Evolutionary conservation across 2,329 filamentous ascomycete species (phyloP), one percentile per base, ranked within the genome.

Genomic region (Penicillium sp.): DNA sequence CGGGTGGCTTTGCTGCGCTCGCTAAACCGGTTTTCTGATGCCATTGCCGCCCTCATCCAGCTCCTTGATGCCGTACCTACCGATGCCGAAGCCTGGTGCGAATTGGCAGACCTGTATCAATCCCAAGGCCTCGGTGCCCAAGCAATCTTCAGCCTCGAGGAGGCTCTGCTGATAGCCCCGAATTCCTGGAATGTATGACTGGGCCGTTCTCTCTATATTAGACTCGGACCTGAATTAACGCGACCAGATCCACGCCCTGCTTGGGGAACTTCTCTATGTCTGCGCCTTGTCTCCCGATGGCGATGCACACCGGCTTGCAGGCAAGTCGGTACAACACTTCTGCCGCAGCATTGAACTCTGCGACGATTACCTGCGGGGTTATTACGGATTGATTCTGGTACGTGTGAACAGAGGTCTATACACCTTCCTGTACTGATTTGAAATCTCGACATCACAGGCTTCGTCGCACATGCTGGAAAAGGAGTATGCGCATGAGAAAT

Each of bases 281-380:
- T 82, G 84, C 29, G 70, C 58, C 50, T 57, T 50, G 47, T 58
- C 71, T 41, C 63, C 69, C 29, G 69, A 72, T 10, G 62, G 58
- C 25, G 72, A 69, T 12, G 63, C 67, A 38, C 49, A 68, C 49
- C 73, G 78, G 66, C 75, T 81, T 60, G 74, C 93, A 47, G 76
- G 80, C 38, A 87, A 91, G 65, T 84, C 89, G 4, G 71, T 95
- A 46, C 88, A 89, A 66, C 83, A 91, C 57, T 97, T 95, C 71
- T 88, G 87, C 66, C 82, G 93, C 61, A 93, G 90, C 64, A 82
- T 97, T 57, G 93, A 98, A 73, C 80, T 98, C 45, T 97, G 93
- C 65, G 88, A 96, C 61, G 84, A 90, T 66, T 97, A 96, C 67
- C 72, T 97, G 54, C 83, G 93, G 53, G 93, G 91, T 1, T 95